These are phyloP conservation scores for Cladosporium sp. DNA, from an alignment of 2,329 filamentous ascomycete species.

Conservation along the genomic window DNA sequence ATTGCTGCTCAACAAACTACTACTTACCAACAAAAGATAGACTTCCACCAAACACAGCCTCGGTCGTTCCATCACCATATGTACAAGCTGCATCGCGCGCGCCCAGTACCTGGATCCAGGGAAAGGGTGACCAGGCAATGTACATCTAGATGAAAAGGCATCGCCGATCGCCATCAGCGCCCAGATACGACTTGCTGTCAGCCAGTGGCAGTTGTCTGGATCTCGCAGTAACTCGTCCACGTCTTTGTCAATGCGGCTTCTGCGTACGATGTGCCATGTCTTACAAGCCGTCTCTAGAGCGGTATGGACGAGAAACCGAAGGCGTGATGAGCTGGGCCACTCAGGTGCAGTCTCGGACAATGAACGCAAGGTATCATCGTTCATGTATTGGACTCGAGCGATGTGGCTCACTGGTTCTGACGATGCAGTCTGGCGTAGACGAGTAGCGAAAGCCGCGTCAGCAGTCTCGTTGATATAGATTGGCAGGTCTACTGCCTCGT, in stretches of 20 bases:
- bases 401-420: constrained; percentile 35
- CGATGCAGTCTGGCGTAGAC: constrained; percentile 39
- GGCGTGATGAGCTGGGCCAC: constrained; percentile 45
- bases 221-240: constrained; percentile 45
- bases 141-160: constrained; percentile 48
- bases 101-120: constrained; percentile 51
- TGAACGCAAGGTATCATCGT: constrained; percentile 38
- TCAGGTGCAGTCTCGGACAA: constrained; percentile 40
- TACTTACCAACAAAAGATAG: constrained; percentile 46
- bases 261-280: constrained; percentile 48
- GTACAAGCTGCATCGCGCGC: constrained; percentile 43
- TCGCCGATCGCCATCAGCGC: constrained; percentile 52
- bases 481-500: constrained; percentile 37
- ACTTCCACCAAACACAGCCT: constrained; percentile 49
- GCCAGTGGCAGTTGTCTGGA: constrained; percentile 37
- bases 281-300: constrained; percentile 46
- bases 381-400: constrained; percentile 39
- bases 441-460: constrained; percentile 43
- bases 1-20: background rate
- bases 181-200: constrained; percentile 47
- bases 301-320: constrained; percentile 44
- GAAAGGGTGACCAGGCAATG: constrained; percentile 39
- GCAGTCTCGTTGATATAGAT: constrained; percentile 43
- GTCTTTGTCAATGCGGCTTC: constrained; percentile 41
- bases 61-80: constrained; percentile 47